Base-by-base conservation (phyloP, 768 basidiomycete genomes). In the Kwoniella sp. region DNA sequence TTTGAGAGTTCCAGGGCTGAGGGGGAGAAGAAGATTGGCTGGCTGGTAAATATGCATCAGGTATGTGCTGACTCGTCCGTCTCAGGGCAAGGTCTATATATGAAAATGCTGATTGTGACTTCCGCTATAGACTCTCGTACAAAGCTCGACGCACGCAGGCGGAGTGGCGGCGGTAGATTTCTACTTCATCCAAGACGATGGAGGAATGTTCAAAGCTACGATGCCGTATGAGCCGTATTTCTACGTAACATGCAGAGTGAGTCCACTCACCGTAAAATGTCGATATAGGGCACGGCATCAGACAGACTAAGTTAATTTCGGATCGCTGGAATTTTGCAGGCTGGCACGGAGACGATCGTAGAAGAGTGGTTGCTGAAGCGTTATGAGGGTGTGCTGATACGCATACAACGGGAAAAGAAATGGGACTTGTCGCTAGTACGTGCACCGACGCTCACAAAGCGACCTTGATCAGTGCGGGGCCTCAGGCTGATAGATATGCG, bases 1-100 rank as follows among this genome's bases (percentile, higher is more conserved):
- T 83, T 91, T 55, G 87, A 91, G 65, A 90, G 94, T 75, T 68
- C 57, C 0, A 58, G 67, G 45, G 77, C 73, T n/a, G 72, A 63
- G 22, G 95, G 94, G 0, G 82, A 84, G 2, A 83, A 83, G 73
- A 87, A 84, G 76, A 90, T 91, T 59, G 96, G 94, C 1, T 98
- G 96, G 96, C 83, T 99, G 76, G 88, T 99, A 68, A 98, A 98
- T 77, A 98, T 99, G 95, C 94, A 95, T 79, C 92, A 96, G 58
- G 93, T 93, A 77, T 71, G 90, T 85, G 20, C 37, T n/a, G 45
- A 29, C 30, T n/a, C 28, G 15, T 34, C 28, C 5, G 2, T 55
- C 28, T 22, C 23, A 7, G 17, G 4, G 34, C 5, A 37, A 37
- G 34, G 13, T 5, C 34, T 7, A 5, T 45, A 17, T 45, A 17